Evolutionary conservation across 345 rosid species (phyloP).

Genomic region (Brassica juncea): DNA sequence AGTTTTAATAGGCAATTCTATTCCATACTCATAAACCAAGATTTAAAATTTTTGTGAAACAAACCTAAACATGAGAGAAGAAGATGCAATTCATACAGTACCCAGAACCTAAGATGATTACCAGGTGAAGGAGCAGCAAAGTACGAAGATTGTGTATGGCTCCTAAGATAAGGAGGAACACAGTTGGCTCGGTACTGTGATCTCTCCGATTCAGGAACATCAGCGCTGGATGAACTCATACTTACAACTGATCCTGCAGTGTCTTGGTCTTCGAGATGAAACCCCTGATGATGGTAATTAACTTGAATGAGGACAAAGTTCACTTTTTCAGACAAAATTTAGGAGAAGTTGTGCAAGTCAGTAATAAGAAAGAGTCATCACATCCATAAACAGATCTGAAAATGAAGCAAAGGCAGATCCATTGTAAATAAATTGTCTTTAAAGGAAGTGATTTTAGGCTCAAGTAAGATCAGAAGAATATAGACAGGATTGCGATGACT

Average conservation of each 20-base stretch:
- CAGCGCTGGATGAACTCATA: slow-evolving; percentile 88
- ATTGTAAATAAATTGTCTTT: slow-evolving; percentile 1
- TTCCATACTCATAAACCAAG: background rate
- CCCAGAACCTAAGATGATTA: no score
- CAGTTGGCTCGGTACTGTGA: slow-evolving; percentile 52
- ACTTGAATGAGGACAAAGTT: slow-evolving; percentile 23
- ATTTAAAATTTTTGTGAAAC: no score
- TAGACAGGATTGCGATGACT: no score
- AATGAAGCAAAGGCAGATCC: slow-evolving; percentile 14
- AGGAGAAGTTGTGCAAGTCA: slow-evolving; percentile 27
- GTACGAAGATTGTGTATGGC: slow-evolving; percentile 45
- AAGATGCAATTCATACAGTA: no score
- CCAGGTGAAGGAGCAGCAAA: slow-evolving; percentile 34
- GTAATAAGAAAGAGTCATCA: slow-evolving; percentile 2
- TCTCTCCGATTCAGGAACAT: slow-evolving; percentile 81
- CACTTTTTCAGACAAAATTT: background rate
- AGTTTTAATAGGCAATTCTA: background rate
- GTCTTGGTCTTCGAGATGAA: slow-evolving; percentile 21
- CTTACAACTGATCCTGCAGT: slow-evolving; percentile 15
- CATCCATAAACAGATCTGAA: slow-evolving; percentile 8
- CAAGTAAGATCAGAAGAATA: no score
- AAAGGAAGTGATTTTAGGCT: no score
- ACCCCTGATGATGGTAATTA: slow-evolving; percentile 18
- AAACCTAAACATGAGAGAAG: no score
- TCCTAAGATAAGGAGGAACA: slow-evolving; percentile 90